A percentile compares a stretch with the other conserved stretches of the same genome.
These are phyloP conservation scores for Collybiopsis confluens DNA, from an alignment of 768 basidiomycete species.

Conservation along the genomic window DNA sequence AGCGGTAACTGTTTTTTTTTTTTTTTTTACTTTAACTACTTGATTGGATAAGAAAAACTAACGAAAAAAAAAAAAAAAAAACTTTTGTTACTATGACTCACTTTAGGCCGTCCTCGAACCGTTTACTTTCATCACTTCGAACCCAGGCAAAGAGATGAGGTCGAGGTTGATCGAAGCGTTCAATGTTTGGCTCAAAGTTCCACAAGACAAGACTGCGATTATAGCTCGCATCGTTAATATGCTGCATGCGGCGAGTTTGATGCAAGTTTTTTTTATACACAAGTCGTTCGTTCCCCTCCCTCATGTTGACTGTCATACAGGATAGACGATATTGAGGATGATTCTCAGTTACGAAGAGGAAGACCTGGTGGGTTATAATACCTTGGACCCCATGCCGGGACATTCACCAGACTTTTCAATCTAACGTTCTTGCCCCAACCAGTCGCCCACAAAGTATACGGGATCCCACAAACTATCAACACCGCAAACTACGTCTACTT, in stretches of 20 bases:
- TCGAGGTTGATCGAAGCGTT: constrained; percentile 86
- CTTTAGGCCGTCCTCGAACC: constrained; percentile 74
- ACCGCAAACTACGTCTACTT: constrained; percentile 97
- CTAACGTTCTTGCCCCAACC: not conserved
- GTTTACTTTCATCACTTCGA: constrained; percentile 75
- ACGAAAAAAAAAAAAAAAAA: no score
- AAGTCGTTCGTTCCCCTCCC: not conserved
- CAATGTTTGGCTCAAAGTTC: constrained; percentile 88
- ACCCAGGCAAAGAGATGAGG: constrained; percentile 92
- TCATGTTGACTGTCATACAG: constrained; percentile 34
- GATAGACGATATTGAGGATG: constrained; percentile 93
- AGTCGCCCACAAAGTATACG: constrained; percentile 96
- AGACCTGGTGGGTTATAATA: constrained; percentile 71
- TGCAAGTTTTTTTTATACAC: constrained; percentile 69
- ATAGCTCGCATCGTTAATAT: constrained; percentile 86
- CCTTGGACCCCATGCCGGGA: not conserved
- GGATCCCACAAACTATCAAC: constrained; percentile 95
- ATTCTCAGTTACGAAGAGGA: constrained; percentile 81
- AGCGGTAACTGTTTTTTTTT: not conserved
- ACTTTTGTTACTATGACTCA: no score
- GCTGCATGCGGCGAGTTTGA: constrained; percentile 90
- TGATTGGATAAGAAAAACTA: no score
- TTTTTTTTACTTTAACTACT: not conserved
- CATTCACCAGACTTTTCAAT: not conserved
- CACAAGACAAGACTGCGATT: constrained; percentile 59